These are phyloP conservation scores for Xylaria sp. DNA, from an alignment of 2,329 filamentous ascomycete species.

Conservation along the genomic window DNA sequence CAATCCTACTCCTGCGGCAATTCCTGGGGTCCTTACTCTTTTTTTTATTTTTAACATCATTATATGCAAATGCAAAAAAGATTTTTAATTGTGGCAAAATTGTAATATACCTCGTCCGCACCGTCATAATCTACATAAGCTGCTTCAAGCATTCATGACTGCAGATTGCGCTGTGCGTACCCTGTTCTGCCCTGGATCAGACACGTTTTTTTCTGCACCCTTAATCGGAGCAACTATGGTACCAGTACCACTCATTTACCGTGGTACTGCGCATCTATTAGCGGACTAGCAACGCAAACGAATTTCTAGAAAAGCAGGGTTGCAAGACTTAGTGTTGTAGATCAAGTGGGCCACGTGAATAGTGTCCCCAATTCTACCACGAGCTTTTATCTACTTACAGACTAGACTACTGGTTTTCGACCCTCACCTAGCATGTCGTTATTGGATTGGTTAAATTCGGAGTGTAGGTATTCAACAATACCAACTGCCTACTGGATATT, in stretches of 20 bases:
- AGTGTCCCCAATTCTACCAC: not conserved
- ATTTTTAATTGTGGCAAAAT: not conserved
- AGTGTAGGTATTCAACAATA: not conserved
- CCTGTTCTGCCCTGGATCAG: conserved; percentile 7
- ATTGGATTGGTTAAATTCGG: not conserved
- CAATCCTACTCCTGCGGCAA: not conserved
- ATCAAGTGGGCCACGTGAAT: conserved; percentile 18
- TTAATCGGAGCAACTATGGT: conserved; percentile 5
- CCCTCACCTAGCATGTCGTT: not conserved
- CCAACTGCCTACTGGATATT: not conserved
- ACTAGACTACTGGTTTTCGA: not conserved
- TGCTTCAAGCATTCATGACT: conserved; percentile 6
- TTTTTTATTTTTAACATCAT: conserved; percentile 2
- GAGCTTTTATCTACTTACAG: conserved; percentile 5
- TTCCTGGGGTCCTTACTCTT: not conserved
- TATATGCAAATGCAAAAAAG: not conserved
- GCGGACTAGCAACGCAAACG: conserved; percentile 18
- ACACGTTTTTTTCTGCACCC: conserved; percentile 27
- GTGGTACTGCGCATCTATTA: conserved; percentile 4
- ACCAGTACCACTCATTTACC: conserved; percentile 16
- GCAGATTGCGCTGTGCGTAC: conserved; percentile 23
- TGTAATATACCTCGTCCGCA: not conserved
- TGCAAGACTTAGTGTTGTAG: conserved; percentile 4
- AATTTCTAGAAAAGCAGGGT: conserved; percentile 31
- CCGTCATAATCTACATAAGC: conserved; percentile 16